A percentile compares a stretch with the other conserved stretches of the same genome.
These are phyloP conservation scores for Aspergillus bombycis DNA, from an alignment of 2,329 filamentous ascomycete genomes.

Conservation along the genomic window DNA sequence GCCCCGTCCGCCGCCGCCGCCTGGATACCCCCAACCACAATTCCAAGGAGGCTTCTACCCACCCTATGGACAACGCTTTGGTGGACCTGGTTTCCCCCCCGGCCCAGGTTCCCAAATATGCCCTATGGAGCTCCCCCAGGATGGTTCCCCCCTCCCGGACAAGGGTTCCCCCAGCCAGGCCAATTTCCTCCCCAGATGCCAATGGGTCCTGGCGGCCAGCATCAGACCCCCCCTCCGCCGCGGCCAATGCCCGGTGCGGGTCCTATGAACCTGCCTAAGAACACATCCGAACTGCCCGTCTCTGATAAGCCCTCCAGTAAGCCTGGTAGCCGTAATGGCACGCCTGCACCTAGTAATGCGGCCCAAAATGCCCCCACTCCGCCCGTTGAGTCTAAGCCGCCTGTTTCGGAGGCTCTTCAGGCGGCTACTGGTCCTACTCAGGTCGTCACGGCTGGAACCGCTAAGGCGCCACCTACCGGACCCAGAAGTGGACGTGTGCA, in stretches of 20 bases:
- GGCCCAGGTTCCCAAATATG: conserved; percentile 73
- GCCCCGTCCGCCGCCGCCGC: conserved; percentile 38
- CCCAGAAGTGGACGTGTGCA: conserved; percentile 48
- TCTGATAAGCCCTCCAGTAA: conserved; percentile 42
- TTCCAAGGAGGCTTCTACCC: conserved; percentile 48
- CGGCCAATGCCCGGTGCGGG: conserved; percentile 33
- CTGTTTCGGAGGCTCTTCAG: conserved; percentile 41
- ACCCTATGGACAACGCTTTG: conserved; percentile 51
- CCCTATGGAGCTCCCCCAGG: conserved; percentile 75
- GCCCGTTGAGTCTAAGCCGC: conserved; percentile 44
- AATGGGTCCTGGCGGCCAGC: conserved; percentile 58
- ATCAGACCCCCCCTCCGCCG: conserved; percentile 40
- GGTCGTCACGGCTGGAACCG: conserved; percentile 22
- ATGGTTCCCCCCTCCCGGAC: conserved; percentile 76
- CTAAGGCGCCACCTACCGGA: conserved; percentile 31
- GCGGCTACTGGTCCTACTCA: conserved; percentile 29
- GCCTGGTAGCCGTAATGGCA: conserved; percentile 37
- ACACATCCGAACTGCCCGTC: conserved; percentile 49
- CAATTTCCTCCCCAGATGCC: conserved; percentile 65
- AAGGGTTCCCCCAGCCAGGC: conserved; percentile 72
- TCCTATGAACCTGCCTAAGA: conserved; percentile 34
- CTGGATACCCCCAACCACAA: conserved; percentile 45
- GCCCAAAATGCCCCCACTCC: conserved; percentile 38
- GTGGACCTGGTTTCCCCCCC: conserved; percentile 55
- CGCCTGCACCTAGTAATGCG: conserved; percentile 34